Base-by-base conservation (phyloP, 2,329 filamentous ascomycete genomes). In the Rutstroemia sp. region DNA sequence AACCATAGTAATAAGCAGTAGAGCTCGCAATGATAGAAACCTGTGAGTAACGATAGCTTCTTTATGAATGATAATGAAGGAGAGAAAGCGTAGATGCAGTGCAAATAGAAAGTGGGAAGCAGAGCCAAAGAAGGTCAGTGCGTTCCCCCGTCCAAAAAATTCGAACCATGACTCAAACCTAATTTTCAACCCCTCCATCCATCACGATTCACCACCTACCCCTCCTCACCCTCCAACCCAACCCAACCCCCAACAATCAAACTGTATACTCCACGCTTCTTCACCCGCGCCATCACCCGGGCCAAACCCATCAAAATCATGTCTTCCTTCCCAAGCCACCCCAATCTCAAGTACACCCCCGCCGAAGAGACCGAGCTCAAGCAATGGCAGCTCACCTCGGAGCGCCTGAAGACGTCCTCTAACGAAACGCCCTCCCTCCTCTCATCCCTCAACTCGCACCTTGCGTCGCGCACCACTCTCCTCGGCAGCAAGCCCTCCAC, bases 401-500 rank as follows among this genome's bases (percentile, higher is more conserved):
- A 85, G 59, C 84, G 87, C 63, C 81, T 95, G 68, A 81, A 82
- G 68, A 73, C 76, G 37, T 70, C 79, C 34, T 76, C 81, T 58
- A 71, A 74, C 14, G 79, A 81, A 60, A 72, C 76, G 10, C 73
- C 81, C 30, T 79, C 83, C 61, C 86, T 91, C 59, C 81, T 96
- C 61, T 82, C 86, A 57, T 82, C 85, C 55, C 82, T 97, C 66
- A 96, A 97, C 78, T 79, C 82, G 57, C 90, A 96, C 75, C 85
- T 97, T 60, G 86, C 89, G 57, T 88, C 87, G 63, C 89, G 90
- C 64, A 95, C 92, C 58, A 96, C 92, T 42, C 77, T 96, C 41
- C 84, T 97, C 60, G 92, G 92, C 66, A 81, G 81, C 71, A 96
- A 96, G 78, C 90, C 92, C 53, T 95, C 89, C 65, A 82, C 88